phyloP scores from a whole-genome alignment of 306 rosid species.

The Geum urbanum region DNA sequence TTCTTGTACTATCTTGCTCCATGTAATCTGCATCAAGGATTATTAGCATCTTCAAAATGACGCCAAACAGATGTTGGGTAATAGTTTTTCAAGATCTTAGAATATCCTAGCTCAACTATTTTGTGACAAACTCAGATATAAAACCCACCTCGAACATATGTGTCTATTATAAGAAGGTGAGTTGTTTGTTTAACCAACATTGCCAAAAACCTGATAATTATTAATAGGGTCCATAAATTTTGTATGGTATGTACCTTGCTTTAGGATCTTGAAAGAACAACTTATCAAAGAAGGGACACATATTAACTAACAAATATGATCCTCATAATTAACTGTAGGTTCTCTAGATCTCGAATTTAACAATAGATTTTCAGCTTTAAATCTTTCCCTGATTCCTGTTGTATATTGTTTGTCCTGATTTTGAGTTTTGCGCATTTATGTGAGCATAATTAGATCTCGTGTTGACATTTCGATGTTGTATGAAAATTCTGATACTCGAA shows the following conservation, averaged over 20 bases:
- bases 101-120: too few relatives aligned
- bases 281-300: not conserved
- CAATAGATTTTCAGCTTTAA: not conserved
- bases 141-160: not conserved
- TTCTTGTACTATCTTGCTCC: not conserved
- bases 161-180: not conserved
- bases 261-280: not conserved
- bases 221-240: not conserved
- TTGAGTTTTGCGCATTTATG: not conserved
- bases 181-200: not conserved
- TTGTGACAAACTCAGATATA: not conserved
- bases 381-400: not conserved
- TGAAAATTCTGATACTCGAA: conserved; percentile 41
- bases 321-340: not conserved
- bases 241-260: not conserved
- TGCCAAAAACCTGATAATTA: not conserved
- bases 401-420: not conserved
- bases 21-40: too few relatives aligned
- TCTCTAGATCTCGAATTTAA: not conserved
- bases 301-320: not conserved
- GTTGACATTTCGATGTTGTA: conserved; percentile 28
- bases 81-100: not conserved
- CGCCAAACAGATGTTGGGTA: not conserved
- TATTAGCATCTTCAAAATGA: not conserved
- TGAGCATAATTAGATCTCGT: conserved; percentile 12